Evolutionary conservation across 768 basidiomycete species (phyloP).

Genomic region (Mycena vitilis): DNA sequence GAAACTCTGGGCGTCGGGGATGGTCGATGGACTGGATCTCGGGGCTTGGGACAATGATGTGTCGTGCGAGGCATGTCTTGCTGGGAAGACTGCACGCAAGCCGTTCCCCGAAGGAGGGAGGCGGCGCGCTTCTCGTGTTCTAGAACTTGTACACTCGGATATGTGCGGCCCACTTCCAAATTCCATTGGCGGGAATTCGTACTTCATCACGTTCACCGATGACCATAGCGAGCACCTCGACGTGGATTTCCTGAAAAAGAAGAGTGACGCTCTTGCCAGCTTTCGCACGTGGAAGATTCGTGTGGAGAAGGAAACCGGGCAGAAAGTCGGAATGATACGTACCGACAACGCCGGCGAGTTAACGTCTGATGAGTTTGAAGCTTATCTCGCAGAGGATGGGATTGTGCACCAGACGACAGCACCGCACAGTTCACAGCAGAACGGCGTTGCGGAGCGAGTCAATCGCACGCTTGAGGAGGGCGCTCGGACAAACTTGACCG

Average conservation of each 20-base stretch:
- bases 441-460: no score
- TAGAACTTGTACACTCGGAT: background rate
- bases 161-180: background rate
- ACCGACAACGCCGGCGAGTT: no score
- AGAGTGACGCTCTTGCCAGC: background rate
- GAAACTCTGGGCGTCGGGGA: no score
- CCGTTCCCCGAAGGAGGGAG: background rate
- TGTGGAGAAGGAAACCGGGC: background rate
- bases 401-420: no score
- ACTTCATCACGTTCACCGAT: background rate
- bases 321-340: no score
- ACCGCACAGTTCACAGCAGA: no score
- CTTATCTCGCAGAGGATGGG: no score
- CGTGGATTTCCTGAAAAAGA: constrained; percentile 1
- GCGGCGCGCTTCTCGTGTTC: background rate
- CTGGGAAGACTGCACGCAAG: background rate
- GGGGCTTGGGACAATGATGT: background rate
- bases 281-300: background rate
- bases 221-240: background rate
- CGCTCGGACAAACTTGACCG: no score
- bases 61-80: background rate
- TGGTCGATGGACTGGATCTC: background rate
- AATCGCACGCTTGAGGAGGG: no score
- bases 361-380: no score
- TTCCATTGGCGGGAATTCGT: background rate